A percentile compares a stretch with the other conserved stretches of the same genome.
phyloP scores from a whole-genome alignment of 768 basidiomycete species.

The Fibroporia radiculosa region DNA sequence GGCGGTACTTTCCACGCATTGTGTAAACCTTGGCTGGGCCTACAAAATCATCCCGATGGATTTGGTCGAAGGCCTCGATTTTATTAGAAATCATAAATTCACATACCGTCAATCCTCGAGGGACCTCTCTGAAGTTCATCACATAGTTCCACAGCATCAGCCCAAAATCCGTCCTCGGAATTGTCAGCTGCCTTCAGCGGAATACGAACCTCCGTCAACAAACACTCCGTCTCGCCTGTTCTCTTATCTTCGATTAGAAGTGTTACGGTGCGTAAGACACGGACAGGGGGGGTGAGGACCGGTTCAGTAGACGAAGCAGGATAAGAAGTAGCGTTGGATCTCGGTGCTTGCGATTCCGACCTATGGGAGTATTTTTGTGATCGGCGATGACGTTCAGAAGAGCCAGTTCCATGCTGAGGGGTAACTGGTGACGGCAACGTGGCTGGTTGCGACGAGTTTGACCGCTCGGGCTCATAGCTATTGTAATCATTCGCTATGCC shows the following conservation, averaged over 20 bases:
- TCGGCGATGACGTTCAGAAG: background rate
- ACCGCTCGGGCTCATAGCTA: slow-evolving; percentile 2
- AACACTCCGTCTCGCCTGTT: slow-evolving; percentile 58
- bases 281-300: background rate
- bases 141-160: slow-evolving; percentile 57
- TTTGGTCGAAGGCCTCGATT: background rate
- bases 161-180: slow-evolving; percentile 58
- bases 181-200: slow-evolving; percentile 42
- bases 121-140: slow-evolving; percentile 52
- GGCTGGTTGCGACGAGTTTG: too few species aligned
- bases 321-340: too few species aligned
- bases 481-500: background rate
- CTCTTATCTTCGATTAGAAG: slow-evolving; percentile 58
- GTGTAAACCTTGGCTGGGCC: slow-evolving; percentile 41
- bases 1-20: slow-evolving; percentile 59
- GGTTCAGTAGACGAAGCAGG: background rate
- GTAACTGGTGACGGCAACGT: too few species aligned
- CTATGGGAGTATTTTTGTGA: slow-evolving; percentile 4
- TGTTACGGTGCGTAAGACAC: slow-evolving; percentile 46
- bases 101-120: slow-evolving; percentile 60
- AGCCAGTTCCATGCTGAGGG: too few species aligned
- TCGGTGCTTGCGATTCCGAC: too few species aligned
- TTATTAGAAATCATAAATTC: too few species aligned
- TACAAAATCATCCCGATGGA: background rate
- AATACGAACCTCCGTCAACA: slow-evolving; percentile 60